phyloP scores from a whole-genome alignment of 2,329 filamentous ascomycete species.

The Emergomyces orientalis region DNA sequence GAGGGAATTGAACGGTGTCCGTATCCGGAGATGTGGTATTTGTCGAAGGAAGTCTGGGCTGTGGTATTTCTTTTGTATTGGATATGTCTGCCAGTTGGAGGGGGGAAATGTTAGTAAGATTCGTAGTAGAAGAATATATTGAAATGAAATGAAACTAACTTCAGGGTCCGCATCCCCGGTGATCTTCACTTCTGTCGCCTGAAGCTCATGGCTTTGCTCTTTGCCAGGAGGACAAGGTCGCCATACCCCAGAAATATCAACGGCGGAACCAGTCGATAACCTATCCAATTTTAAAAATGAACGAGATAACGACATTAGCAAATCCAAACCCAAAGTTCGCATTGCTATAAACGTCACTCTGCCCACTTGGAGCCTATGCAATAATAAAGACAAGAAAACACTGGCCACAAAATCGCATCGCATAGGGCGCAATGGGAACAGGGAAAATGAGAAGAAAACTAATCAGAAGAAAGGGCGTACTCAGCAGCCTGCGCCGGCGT shows the following conservation, averaged over 20 bases:
- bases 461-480: slow-evolving; percentile 44
- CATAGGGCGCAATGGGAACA: neutral
- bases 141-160: slow-evolving; percentile 44
- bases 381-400: neutral
- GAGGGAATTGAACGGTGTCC: slow-evolving; percentile 70
- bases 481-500: slow-evolving; percentile 60
- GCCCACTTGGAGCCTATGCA: neutral
- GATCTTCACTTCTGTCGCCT: slow-evolving; percentile 58
- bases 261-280: slow-evolving; percentile 69
- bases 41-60: slow-evolving; percentile 79
- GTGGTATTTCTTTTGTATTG: slow-evolving; percentile 94
- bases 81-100: slow-evolving; percentile 57
- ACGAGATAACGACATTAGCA: slow-evolving; percentile 8
- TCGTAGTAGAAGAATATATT: neutral
- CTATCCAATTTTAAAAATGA: slow-evolving; percentile 40
- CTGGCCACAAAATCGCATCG: neutral
- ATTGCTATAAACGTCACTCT: neutral
- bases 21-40: slow-evolving; percentile 75
- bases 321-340: slow-evolving; percentile 2
- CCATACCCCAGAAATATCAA: slow-evolving; percentile 71
- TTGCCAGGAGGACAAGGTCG: slow-evolving; percentile 55
- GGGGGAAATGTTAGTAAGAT: slow-evolving; percentile 3
- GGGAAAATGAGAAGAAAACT: neutral
- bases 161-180: slow-evolving; percentile 70
- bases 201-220: slow-evolving; percentile 69